A percentile compares a stretch with the other conserved stretches of the same genome.
These are phyloP conservation scores for Gaultheria prostrata DNA, from an alignment of 148 eudicot genomes.

Conservation along the genomic window DNA sequence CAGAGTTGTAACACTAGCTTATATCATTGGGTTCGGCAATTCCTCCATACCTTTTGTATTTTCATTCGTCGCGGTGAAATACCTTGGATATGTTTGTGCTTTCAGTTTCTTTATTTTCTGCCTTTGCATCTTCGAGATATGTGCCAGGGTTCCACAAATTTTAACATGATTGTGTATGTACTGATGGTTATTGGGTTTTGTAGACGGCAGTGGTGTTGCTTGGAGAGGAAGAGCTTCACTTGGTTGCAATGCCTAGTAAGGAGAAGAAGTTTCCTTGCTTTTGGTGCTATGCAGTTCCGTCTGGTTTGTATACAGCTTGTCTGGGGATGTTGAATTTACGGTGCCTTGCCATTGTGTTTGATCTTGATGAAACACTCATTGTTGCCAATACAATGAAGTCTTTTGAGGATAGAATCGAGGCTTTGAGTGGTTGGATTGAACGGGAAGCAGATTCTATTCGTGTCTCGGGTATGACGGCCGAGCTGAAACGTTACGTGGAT, in stretches of 20 bases:
- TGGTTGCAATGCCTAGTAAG: constrained; percentile 94
- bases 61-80: neutral
- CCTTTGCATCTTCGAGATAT: neutral
- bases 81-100: neutral
- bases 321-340: constrained; percentile 76
- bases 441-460: constrained; percentile 68
- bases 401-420: constrained; percentile 82
- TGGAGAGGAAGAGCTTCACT: constrained; percentile 76
- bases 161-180: neutral
- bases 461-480: constrained; percentile 68
- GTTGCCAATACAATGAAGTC: constrained; percentile 95
- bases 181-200: constrained; percentile 12
- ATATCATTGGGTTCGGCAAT: neutral
- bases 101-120: neutral
- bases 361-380: constrained; percentile 87
- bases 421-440: constrained; percentile 53
- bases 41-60: neutral
- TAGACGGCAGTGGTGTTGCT: constrained; percentile 80
- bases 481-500: constrained; percentile 67
- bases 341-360: constrained; percentile 73
- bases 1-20: neutral
- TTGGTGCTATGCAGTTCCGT: constrained; percentile 73
- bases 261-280: constrained; percentile 91
- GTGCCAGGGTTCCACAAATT: neutral
- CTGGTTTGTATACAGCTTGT: constrained; percentile 55